Evolutionary conservation across 352 stramenopile species (phyloP).

Genomic region (Pythium catenulatum): DNA sequence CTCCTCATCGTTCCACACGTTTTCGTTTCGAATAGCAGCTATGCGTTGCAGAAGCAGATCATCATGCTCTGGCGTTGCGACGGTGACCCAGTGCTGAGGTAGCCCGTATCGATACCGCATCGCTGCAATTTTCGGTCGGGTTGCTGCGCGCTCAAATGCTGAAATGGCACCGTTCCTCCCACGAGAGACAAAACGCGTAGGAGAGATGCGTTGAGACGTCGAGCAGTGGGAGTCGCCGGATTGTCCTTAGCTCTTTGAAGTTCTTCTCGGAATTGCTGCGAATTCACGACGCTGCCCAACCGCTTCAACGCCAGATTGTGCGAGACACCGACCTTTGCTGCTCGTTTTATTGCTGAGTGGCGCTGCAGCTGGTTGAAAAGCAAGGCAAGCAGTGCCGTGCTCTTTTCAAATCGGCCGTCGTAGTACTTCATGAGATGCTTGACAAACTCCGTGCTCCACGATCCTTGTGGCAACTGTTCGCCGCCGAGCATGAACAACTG

Average conservation of each 20-base stretch:
- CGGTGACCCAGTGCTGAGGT: slow-evolving; percentile 44
- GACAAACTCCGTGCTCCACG: background rate
- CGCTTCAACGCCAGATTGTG: background rate
- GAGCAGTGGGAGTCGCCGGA: background rate
- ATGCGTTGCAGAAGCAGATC: slow-evolving; percentile 46
- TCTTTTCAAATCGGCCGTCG: slow-evolving; percentile 15
- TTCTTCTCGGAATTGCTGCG: background rate
- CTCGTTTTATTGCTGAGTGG: background rate
- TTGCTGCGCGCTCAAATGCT: slow-evolving; percentile 46
- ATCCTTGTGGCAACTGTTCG: background rate
- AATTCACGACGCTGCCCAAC: slow-evolving; percentile 10
- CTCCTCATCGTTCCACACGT: background rate
- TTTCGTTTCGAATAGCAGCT: background rate
- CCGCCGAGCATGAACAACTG: slow-evolving; percentile 16
- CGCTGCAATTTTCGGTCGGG: slow-evolving; percentile 45
- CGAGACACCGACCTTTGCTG: background rate
- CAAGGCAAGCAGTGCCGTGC: background rate
- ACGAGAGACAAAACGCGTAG: slow-evolving; percentile 44
- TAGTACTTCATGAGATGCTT: slow-evolving; percentile 22
- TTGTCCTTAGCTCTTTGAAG: background rate
- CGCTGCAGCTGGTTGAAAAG: slow-evolving; percentile 25
- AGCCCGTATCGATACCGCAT: slow-evolving; percentile 51
- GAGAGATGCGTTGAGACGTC: slow-evolving; percentile 31
- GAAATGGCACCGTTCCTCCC: slow-evolving; percentile 55
- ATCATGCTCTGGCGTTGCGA: slow-evolving; percentile 55